Base-by-base conservation (phyloP, 805 yeast species). In the Starmerella ratchasimensis region DNA sequence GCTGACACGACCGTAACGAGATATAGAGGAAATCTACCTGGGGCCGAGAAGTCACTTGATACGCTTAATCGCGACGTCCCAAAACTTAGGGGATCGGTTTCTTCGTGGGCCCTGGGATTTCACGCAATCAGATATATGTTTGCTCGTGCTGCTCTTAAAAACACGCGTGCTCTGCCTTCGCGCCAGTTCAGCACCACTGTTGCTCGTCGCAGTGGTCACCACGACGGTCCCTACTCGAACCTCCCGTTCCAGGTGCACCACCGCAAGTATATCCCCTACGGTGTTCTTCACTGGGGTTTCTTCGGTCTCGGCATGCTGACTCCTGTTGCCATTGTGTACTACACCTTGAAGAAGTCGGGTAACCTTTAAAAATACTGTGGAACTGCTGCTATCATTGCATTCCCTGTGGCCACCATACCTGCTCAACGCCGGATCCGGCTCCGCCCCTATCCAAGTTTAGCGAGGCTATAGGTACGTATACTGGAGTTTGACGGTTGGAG, bases 171-270 rank as follows among this genome's bases (percentile, higher is more conserved):
- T 17, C 39, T 28, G 38, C 38, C 36, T 5, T 11, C 36, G 28
- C 50, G 52, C 33, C 42, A 46, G 41, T 48, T 48, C 45, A 37
- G 49, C 38, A 47, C 49, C 28, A 28, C 52, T 13, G 46, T 43
- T 24, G 41, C 45, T 21, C 48, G 50, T 31, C 37, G 49, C 22
- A 48, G 48, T 47, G 80, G 72, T 63, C 75, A 70, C 57, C 74
- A 74, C 53, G 79, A 72, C 56, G 96, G 96, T 56, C 76, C 77
- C 33, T 90, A 90, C 76, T 68, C 79, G 55, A 88, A 90, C 73
- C 58, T 88, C 47, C 98, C 98, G 49, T 90, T 88, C 75, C 74
- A 74, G 71, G 93, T 88, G 47, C 84, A 83, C 72, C 69, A 76
- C 73, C 84, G 94, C 72, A 80, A 75, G 67, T 38, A 33, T 33